A percentile compares a stretch with the other conserved stretches of the same genome.
Conservation (phyloP, 2,329 filamentous ascomycete genomes). For the Aspergillus hortae region DNA sequence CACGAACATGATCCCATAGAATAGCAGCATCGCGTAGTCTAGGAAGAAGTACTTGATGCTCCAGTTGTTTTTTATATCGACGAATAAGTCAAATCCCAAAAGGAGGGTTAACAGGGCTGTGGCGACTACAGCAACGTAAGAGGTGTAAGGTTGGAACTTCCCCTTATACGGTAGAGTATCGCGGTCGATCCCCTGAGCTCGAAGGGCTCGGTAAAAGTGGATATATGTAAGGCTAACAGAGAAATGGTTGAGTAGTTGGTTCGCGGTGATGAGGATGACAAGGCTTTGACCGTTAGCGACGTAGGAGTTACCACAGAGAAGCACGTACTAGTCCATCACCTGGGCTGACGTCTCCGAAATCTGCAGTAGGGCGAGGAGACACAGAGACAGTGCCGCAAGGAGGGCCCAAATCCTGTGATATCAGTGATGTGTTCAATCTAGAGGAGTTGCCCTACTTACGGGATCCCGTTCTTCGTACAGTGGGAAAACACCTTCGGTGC, state of each 20-base stretch:
- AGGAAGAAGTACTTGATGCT: conserved; percentile 64
- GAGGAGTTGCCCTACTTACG: conserved; percentile 39
- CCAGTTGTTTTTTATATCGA: conserved; percentile 56
- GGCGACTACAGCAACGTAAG: conserved; percentile 60
- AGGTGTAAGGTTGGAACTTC: conserved; percentile 64
- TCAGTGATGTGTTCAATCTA: not conserved
- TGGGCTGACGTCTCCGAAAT: conserved; percentile 59
- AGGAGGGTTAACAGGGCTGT: conserved; percentile 67
- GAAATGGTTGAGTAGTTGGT: conserved; percentile 32
- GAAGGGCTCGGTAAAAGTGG: conserved; percentile 64
- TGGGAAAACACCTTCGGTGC: conserved; percentile 45
- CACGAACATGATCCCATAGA: conserved; percentile 63
- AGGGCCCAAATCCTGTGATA: conserved; percentile 54
- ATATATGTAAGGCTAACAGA: conserved; percentile 67
- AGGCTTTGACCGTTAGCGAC: conserved; percentile 6
- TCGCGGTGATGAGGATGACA: conserved; percentile 8
- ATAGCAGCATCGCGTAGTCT: conserved; percentile 62
- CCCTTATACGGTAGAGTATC: conserved; percentile 65
- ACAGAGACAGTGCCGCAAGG: conserved; percentile 58
- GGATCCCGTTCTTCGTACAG: conserved; percentile 61
- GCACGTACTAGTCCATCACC: conserved; percentile 50
- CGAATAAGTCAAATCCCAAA: conserved; percentile 68
- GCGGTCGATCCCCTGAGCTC: conserved; percentile 63
- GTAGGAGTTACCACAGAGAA: conserved; percentile 15
- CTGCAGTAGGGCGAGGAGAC: conserved; percentile 67